phyloP scores from a whole-genome alignment of 2,329 filamentous ascomycete genomes.

The Apiospora rasikravindrae region DNA sequence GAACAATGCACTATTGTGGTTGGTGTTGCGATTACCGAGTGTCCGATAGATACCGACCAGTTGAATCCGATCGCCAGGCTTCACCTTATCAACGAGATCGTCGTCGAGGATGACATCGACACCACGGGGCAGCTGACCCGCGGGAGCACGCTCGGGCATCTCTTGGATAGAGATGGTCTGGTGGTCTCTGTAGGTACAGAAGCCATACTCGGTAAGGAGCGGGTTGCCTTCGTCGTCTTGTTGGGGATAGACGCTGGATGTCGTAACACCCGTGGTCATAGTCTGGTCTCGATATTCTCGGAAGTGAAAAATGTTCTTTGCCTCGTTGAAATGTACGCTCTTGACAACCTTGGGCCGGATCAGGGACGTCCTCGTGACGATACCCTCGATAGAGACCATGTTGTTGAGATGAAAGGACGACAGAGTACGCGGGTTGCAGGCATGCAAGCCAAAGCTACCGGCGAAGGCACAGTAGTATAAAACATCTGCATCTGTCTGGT shows the following conservation, averaged over 20 bases:
- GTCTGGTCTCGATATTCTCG: constrained; percentile 95
- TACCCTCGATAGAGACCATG: constrained; percentile 97
- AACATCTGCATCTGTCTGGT: constrained; percentile 78
- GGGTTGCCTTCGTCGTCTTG: constrained; percentile 94
- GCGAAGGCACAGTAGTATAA: constrained; percentile 97
- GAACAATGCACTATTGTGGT: constrained; percentile 89
- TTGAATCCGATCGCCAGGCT: constrained; percentile 95
- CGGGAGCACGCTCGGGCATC: constrained; percentile 96
- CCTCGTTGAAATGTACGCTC: constrained; percentile 95
- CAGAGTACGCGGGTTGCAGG: constrained; percentile 92
- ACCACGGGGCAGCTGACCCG: constrained; percentile 90
- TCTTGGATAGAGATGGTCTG: constrained; percentile 98
- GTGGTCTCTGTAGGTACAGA: constrained; percentile 94
- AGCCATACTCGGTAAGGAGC: constrained; percentile 92
- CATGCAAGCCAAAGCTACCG: constrained; percentile 92
- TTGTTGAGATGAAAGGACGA: constrained; percentile 89
- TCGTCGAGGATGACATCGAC: constrained; percentile 98
- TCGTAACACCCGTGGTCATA: constrained; percentile 91
- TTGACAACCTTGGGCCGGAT: constrained; percentile 98
- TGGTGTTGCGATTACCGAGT: constrained; percentile 91
- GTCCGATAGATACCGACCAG: constrained; percentile 96
- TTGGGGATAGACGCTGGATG: constrained; percentile 90
- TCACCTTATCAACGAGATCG: constrained; percentile 91
- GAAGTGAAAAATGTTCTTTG: constrained; percentile 83
- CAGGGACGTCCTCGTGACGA: constrained; percentile 93